Base-by-base conservation (phyloP, 305 asterid genomes). In the Ruellia speciosa region DNA sequence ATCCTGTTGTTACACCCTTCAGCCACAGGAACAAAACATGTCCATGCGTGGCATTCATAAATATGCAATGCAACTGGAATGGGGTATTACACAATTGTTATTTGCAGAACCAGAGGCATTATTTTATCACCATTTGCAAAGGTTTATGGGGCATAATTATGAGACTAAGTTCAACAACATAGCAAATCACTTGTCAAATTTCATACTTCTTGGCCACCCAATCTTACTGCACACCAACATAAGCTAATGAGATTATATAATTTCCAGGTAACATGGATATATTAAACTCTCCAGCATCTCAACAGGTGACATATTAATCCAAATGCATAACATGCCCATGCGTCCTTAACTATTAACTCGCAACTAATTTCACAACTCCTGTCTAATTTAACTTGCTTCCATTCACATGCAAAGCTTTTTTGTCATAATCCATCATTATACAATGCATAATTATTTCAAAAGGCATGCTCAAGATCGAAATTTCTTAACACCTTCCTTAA, bases 341-440 rank as follows among this genome's bases (percentile, higher is more conserved):
- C n/a, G n/a, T n/a, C n/a, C n/a, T n/a, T n/a, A n/a, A n/a, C n/a
- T n/a, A n/a, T n/a, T n/a, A n/a, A n/a, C n/a, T 28, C 10, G 47
- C 45, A 52, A 58, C 41, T 66, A 66, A 40, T 39, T 51, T 28
- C 37, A 59, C 40, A n/a, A n/a, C n/a, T n/a, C n/a, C 31, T 13
- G 47, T 56, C 18, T 13, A 14, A 47, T 59, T 28, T 34, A 41
- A 51, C 15, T 28, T 33, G n/a, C n/a, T n/a, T n/a, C n/a, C n/a
- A n/a, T n/a, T n/a, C n/a, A n/a, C n/a, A n/a, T n/a, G n/a, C n/a
- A n/a, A n/a, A n/a, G n/a, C n/a, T n/a, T n/a, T 6, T 31, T 14
- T 47, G 35, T 2, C 14, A 41, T 14, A 50, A 19, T 31, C 28
- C 24, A 50, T 43, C 14, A 41, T 48, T 33, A 43, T 24, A 16